Conservation (phyloP, 2,329 filamentous ascomycete genomes). For the Zymoseptoria tritici region DNA sequence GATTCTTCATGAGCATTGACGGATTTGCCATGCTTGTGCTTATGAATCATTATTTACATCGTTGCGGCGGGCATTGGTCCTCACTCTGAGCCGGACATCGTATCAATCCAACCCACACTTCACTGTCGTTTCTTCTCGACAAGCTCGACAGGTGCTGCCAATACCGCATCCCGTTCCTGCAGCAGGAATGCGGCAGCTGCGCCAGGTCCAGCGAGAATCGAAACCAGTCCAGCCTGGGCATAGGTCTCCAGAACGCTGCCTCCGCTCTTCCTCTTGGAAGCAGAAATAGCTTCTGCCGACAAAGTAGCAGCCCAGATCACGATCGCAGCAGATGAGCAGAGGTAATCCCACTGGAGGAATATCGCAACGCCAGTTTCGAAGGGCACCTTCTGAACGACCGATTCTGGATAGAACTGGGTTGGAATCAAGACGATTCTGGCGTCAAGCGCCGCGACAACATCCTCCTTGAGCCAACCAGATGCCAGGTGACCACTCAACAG, state of each 20-base stretch:
- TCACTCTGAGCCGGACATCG: not conserved
- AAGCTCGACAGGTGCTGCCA: not conserved
- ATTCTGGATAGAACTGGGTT: constrained; percentile 11
- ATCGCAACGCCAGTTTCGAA: constrained; percentile 15
- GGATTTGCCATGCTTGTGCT: not conserved
- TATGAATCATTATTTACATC: not conserved
- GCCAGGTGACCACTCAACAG: constrained; percentile 7
- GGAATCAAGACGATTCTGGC: constrained; percentile 10
- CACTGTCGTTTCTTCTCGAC: constrained; percentile 6
- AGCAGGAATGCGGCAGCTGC: constrained; percentile 19
- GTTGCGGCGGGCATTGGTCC: not conserved
- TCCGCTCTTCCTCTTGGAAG: not conserved
- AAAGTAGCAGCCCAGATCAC: constrained; percentile 14
- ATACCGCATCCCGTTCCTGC: constrained; percentile 14
- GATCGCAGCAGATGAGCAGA: constrained; percentile 13
- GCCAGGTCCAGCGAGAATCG: constrained; percentile 14
- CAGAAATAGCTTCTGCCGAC: constrained; percentile 8
- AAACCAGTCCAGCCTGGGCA: constrained; percentile 8
- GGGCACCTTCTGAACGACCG: constrained; percentile 4
- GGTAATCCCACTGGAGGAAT: constrained; percentile 20
- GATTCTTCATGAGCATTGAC: not conserved
- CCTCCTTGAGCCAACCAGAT: constrained; percentile 12
- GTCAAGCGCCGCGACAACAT: constrained; percentile 9
- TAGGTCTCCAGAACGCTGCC: constrained; percentile 1
- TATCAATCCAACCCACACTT: not conserved